phyloP scores from a whole-genome alignment of 306 rosid genomes.

The Begonia loranthoides region DNA sequence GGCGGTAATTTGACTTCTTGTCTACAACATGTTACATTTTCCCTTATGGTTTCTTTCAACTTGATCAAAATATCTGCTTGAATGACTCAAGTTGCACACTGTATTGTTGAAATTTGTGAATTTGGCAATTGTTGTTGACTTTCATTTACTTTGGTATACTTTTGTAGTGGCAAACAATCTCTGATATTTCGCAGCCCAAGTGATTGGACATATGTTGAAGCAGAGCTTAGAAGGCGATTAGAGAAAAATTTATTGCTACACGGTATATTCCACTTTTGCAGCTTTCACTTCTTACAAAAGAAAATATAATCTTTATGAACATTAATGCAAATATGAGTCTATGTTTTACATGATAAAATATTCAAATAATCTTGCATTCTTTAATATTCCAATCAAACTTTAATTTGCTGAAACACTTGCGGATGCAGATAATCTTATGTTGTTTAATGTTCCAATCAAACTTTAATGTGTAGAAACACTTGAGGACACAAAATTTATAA shows the following conservation, averaged over 20 bases:
- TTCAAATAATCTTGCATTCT: too few species aligned
- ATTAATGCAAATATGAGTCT: too few species aligned
- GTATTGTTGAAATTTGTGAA: neutral
- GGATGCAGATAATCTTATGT: too few species aligned
- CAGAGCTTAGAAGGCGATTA: slow-evolving; percentile 61
- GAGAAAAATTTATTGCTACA: slow-evolving; percentile 72
- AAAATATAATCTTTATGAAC: too few species aligned
- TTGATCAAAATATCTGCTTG: neutral
- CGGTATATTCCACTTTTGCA: slow-evolving; percentile 20
- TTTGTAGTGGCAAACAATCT: neutral
- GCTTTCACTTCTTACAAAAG: too few species aligned
- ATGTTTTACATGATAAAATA: too few species aligned
- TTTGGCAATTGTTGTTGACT: neutral
- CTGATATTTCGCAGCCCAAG: slow-evolving; percentile 49
- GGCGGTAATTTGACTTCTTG: slow-evolving; percentile 27
- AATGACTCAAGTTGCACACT: slow-evolving; percentile 1
- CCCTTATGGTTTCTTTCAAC: slow-evolving; percentile 3
- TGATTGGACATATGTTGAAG: slow-evolving; percentile 87
- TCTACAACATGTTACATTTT: slow-evolving; percentile 4
- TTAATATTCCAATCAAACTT: too few species aligned
- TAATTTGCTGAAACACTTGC: too few species aligned
- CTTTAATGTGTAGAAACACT: too few species aligned
- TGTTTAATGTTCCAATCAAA: too few species aligned
- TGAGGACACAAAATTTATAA: too few species aligned
- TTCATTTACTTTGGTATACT: neutral